These are phyloP conservation scores for Tylopilus balloui DNA, from an alignment of 768 basidiomycete species.

Conservation along the genomic window DNA sequence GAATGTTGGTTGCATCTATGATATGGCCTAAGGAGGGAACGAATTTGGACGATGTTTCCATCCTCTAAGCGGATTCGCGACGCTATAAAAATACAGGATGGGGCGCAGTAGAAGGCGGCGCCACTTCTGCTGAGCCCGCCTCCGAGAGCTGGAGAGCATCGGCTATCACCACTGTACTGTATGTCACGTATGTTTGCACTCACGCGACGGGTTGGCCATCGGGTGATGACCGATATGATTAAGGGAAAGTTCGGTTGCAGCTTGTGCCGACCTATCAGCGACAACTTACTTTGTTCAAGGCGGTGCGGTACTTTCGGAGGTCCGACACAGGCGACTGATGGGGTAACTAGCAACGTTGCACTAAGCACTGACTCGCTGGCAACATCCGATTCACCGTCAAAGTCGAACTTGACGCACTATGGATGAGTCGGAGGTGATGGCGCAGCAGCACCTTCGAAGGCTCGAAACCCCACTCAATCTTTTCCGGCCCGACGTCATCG, in stretches of 20 bases:
- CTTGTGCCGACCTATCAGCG: background rate
- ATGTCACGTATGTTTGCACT: background rate
- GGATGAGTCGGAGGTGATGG: too few relatives aligned
- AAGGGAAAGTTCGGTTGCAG: background rate
- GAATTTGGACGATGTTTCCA: background rate
- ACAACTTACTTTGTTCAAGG: background rate
- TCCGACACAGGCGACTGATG: constrained; percentile 3
- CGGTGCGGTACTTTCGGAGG: background rate
- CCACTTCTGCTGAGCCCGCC: background rate
- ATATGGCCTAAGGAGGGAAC: background rate
- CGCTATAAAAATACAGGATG: background rate
- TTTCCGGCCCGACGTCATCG: too few relatives aligned
- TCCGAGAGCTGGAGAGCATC: background rate
- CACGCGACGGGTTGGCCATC: background rate
- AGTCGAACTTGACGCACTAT: too few relatives aligned
- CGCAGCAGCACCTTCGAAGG: too few relatives aligned
- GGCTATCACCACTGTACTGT: background rate
- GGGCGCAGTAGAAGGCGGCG: background rate
- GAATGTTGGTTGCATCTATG: background rate
- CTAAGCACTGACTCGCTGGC: background rate
- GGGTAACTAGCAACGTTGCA: background rate
- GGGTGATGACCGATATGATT: background rate
- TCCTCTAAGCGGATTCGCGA: background rate
- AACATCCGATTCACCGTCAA: too few relatives aligned
- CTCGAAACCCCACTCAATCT: too few relatives aligned